Evolutionary conservation across 225 moss, liverwort and hornwort genomes (phyloP).

Genomic region (Pseudisothecium myosuroides): DNA sequence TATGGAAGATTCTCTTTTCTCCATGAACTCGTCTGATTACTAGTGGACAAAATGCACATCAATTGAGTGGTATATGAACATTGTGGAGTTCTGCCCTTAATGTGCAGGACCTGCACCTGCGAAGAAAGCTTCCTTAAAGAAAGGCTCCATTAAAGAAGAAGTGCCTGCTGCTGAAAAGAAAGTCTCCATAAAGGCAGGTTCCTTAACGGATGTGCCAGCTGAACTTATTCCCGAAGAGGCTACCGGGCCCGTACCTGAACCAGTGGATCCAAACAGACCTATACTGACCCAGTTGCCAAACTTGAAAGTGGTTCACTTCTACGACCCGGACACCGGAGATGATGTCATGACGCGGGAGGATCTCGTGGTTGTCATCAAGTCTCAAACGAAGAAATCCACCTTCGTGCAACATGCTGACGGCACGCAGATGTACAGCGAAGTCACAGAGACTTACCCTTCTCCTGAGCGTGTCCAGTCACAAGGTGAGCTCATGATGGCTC

Average conservation of each 20-base stretch:
- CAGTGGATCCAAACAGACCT: neutral
- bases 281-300: slow-evolving; percentile 35
- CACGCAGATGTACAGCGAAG: slow-evolving; percentile 65
- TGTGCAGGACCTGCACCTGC: neutral
- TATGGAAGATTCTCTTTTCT: neutral
- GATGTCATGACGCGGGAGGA: slow-evolving; percentile 72
- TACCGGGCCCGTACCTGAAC: neutral
- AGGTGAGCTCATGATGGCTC: slow-evolving; percentile 47
- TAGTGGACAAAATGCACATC: neutral
- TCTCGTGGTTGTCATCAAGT: slow-evolving; percentile 63
- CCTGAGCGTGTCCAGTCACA: slow-evolving; percentile 7
- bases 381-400: slow-evolving; percentile 27
- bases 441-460: slow-evolving; percentile 17
- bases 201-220: neutral
- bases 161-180: neutral
- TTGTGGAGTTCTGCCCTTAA: neutral
- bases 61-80: neutral
- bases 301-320: slow-evolving; percentile 48
- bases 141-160: neutral
- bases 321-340: slow-evolving; percentile 63
- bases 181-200: neutral
- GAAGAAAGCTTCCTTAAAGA: slow-evolving; percentile 3
- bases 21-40: neutral
- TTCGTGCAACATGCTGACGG: slow-evolving; percentile 90
- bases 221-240: neutral